Evolutionary conservation across 768 basidiomycete species (phyloP), one percentile per base, ranked within the genome.

Genomic region (Cystobasidium ongulense): DNA sequence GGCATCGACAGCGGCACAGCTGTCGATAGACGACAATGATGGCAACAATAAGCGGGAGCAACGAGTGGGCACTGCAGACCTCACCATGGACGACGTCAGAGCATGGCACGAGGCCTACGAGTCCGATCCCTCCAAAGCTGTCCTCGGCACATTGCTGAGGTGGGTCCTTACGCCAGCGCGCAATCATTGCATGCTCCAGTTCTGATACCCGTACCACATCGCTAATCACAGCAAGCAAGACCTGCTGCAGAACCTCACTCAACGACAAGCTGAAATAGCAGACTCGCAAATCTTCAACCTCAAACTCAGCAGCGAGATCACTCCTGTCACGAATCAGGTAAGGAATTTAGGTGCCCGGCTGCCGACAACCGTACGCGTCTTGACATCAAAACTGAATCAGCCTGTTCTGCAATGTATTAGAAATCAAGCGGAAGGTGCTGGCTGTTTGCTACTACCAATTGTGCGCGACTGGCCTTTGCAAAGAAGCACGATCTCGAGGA

Each of bases 361-460:
- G n/a, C n/a, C n/a, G n/a, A n/a, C n/a, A n/a, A n/a, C n/a, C n/a
- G n/a, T n/a, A n/a, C n/a, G n/a, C n/a, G n/a, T n/a, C n/a, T n/a
- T n/a, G n/a, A n/a, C n/a, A n/a, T n/a, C n/a, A n/a, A n/a, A n/a
- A n/a, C n/a, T n/a, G n/a, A n/a, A n/a, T n/a, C n/a, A n/a, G n/a
- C n/a, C n/a, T n/a, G n/a, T n/a, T n/a, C n/a, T n/a, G n/a, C n/a
- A n/a, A n/a, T n/a, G n/a, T n/a, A n/a, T n/a, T n/a, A n/a, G n/a
- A n/a, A n/a, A n/a, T n/a, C n/a, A 17, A 36, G 52, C 17, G 73
- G 73, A 33, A 11, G 73, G 21, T 74, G 73, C 62, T 74, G 73
- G 94, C 84, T 96, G 8, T 97, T 97, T 80, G 90, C 93, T 1
- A 90, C 91, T 7, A 93, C 91, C 75, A 91, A 92, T 81, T 86